These are phyloP conservation scores for Ogataea trehaloabstinens DNA, from an alignment of 805 yeast genomes.

Conservation along the genomic window DNA sequence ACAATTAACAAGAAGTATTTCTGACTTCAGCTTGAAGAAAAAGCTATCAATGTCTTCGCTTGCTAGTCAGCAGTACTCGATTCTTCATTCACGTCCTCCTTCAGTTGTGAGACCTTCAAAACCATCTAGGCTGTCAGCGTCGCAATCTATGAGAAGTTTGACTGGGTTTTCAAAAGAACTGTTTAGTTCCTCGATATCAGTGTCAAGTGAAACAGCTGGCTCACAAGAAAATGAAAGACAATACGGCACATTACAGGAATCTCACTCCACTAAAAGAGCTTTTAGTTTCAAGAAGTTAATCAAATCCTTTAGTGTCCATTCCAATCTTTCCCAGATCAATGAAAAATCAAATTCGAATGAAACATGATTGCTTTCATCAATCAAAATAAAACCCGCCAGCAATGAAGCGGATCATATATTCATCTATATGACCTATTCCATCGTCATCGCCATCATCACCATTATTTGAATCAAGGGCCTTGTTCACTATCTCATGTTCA, in stretches of 20 bases:
- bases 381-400: constrained; percentile 75
- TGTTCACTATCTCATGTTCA: constrained; percentile 20
- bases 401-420: constrained; percentile 90
- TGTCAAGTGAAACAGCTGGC: background rate
- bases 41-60: constrained; percentile 18
- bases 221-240: background rate
- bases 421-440: constrained; percentile 83
- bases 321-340: constrained; percentile 11
- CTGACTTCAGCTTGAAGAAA: constrained; percentile 17
- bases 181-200: background rate
- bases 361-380: constrained; percentile 28
- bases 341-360: background rate
- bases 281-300: constrained; percentile 16
- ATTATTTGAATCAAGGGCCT: constrained; percentile 6
- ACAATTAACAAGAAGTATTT: constrained; percentile 17
- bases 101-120: constrained; percentile 8
- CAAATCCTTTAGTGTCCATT: constrained; percentile 16
- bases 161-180: constrained; percentile 1
- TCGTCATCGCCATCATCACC: constrained; percentile 51
- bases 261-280: constrained; percentile 9
- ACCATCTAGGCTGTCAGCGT: constrained; percentile 8
- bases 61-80: constrained; percentile 7
- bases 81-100: constrained; percentile 6
- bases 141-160: constrained; percentile 16
- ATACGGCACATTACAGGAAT: background rate